Evolutionary conservation across 83 land plant species (phyloP), one percentile per base, ranked within the genome.

Genomic region (Picea engelmannii): DNA sequence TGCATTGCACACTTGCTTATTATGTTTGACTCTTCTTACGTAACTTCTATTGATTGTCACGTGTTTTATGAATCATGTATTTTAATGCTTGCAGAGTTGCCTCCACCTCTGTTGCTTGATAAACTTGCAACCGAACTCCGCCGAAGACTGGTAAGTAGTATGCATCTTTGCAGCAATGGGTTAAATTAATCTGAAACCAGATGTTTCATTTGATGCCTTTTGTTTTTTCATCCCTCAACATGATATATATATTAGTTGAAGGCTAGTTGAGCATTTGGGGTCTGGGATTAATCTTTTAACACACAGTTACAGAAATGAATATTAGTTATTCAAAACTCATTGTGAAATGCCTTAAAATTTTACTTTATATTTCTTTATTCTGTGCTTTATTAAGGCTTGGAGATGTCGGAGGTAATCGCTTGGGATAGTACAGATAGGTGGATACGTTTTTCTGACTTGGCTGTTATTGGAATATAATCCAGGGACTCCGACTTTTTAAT

Each of bases 401-500:
- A 74, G 59, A 74, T 23, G 77, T 4, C 25, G 11, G 11, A 73
- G 55, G 76, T 49, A 73, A 21, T 44, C 25, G 18, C 6, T 74
- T 18, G 27, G 58, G 12, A 47, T 74, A 20, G 7, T 71, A 24
- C 12, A 12, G 27, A 47, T 12, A 20, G 25, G 42, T 73, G 21
- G 58, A 74, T 44, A 17, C 47, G 49, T 20, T 74, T 47, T 21
- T 47, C 59, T 21, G 2, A 44, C 24, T 12, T 6, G 77, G 59
- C 7, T 47, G 77, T 21, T 74, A 47, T 49, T 23, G 9, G 23
- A 47, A 44, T 49, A 21, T 74, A 18, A 49, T 64, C 4, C 83
- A 94, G 96, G 96, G 96, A 62, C 88, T 94, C 15, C 85, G 89
- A 58, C 86, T 96, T 76, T 96, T 96, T 76, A 96, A 96, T 79